phyloP scores from a whole-genome alignment of 768 basidiomycete species.

The Xerocomellus dryophilus region DNA sequence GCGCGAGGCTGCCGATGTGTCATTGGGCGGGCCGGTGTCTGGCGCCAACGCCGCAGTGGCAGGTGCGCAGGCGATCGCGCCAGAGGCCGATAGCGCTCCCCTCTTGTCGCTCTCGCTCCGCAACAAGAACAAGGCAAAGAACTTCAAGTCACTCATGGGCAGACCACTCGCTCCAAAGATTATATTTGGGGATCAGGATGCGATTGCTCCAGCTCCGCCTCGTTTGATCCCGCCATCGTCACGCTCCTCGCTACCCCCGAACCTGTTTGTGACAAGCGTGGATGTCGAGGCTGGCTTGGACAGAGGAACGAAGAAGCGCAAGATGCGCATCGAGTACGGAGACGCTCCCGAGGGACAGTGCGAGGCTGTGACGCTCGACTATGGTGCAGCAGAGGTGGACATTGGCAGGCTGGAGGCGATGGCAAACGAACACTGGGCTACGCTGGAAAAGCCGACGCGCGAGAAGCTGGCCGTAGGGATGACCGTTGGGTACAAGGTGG shows the following conservation, averaged over 20 bases:
- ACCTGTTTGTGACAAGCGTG: conserved; percentile 68
- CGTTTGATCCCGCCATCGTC: conserved; percentile 64
- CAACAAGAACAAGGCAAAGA: conserved; percentile 75
- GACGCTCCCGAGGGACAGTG: conserved; percentile 2
- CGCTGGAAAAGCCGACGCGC: conserved; percentile 22
- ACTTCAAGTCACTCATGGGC: conserved; percentile 54
- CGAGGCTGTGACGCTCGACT: conserved; percentile 7
- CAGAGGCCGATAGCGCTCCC: conserved; percentile 11
- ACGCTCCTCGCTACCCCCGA: conserved; percentile 51
- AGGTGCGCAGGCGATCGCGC: background rate
- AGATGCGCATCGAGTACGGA: conserved; percentile 36
- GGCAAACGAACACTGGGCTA: conserved; percentile 18
- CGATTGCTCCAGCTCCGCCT: conserved; percentile 11
- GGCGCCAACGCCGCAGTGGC: conserved; percentile 39
- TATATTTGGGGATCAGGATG: conserved; percentile 39
- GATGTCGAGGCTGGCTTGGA: conserved; percentile 55
- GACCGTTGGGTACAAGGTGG: conserved; percentile 52
- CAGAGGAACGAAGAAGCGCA: conserved; percentile 37
- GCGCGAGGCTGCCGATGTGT: conserved; percentile 8
- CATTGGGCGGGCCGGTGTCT: conserved; percentile 32
- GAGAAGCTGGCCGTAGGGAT: conserved; percentile 30
- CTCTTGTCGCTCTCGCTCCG: conserved; percentile 50
- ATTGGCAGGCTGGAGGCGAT: conserved; percentile 8
- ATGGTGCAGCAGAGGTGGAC: conserved; percentile 6
- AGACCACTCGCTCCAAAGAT: conserved; percentile 49